Percentiles rank a stretch among this genome's conserved stretches.
These are phyloP conservation scores for Trichoderma sp. DNA, from an alignment of 2,329 filamentous ascomycete species.

Conservation along the genomic window DNA sequence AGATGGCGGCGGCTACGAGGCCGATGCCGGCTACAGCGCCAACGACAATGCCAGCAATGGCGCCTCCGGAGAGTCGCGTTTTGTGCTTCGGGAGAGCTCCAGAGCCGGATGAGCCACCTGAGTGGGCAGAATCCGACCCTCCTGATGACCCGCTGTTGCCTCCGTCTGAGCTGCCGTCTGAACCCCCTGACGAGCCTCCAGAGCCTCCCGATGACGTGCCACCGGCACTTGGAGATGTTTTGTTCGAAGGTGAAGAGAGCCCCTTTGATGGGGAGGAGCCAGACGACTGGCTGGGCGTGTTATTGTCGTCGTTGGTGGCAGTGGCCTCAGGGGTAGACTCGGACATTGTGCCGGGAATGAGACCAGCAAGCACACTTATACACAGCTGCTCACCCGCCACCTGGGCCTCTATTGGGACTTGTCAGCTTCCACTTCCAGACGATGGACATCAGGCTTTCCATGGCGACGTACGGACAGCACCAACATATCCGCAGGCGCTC, in stretches of 20 bases:
- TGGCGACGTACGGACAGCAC: conserved; percentile 14
- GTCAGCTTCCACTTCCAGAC: neutral
- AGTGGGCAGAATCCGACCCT: neutral
- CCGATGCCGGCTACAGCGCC: neutral
- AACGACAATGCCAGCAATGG: conserved; percentile 20
- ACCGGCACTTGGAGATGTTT: neutral
- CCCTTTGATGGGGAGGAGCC: neutral
- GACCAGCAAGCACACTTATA: conserved; percentile 19
- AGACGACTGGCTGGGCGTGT: neutral
- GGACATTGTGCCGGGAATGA: neutral
- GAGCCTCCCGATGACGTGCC: neutral
- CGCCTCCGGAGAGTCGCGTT: conserved; percentile 3
- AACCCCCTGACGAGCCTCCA: neutral
- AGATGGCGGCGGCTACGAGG: too few relatives aligned
- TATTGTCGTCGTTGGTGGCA: neutral
- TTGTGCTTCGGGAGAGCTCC: neutral
- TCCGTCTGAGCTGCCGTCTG: neutral
- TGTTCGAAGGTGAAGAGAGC: too few relatives aligned
- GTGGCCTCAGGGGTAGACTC: neutral
- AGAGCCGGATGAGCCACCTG: neutral
- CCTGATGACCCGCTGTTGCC: neutral
- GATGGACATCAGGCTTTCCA: too few relatives aligned
- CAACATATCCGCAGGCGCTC: conserved; percentile 14
- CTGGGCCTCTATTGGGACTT: neutral
- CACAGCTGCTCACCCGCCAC: conserved; percentile 17